Percentiles rank a stretch among this genome's conserved stretches.
These are phyloP conservation scores for Tylopilus intermedius DNA, from an alignment of 768 basidiomycete genomes.

Conservation along the genomic window DNA sequence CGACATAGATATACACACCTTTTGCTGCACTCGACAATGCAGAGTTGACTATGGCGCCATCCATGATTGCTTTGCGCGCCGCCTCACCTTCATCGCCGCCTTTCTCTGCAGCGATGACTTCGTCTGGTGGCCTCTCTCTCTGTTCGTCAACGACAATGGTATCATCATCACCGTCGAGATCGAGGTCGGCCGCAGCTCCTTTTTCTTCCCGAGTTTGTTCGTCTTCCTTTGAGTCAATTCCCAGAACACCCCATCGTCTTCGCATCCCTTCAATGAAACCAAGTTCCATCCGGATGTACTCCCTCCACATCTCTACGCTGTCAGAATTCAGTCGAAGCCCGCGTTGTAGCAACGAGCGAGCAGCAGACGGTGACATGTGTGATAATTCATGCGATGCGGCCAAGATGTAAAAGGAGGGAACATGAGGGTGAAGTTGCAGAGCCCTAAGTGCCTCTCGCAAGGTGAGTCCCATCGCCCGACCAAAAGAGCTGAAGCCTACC, in stretches of 20 bases:
- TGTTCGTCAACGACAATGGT: constrained; percentile 20
- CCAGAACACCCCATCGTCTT: constrained; percentile 75
- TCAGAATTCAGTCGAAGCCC: constrained; percentile 75
- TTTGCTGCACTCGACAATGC: constrained; percentile 71
- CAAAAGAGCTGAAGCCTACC: constrained; percentile 40
- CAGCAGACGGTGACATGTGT: constrained; percentile 67
- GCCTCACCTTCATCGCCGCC: constrained; percentile 45
- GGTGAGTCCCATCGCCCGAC: constrained; percentile 4
- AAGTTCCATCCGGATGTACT: constrained; percentile 88
- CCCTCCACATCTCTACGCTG: constrained; percentile 76
- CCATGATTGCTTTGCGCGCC: constrained; percentile 64
- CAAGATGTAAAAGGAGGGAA: constrained; percentile 73
- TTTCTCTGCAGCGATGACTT: constrained; percentile 30
- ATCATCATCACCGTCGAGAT: constrained; percentile 13
- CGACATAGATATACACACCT: constrained; percentile 42
- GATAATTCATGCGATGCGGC: constrained; percentile 80
- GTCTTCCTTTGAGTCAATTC: constrained; percentile 39
- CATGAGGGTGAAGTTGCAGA: constrained; percentile 79
- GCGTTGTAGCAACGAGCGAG: constrained; percentile 78
- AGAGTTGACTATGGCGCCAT: constrained; percentile 73
- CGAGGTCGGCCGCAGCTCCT: constrained; percentile 25
- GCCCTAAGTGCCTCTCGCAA: constrained; percentile 47
- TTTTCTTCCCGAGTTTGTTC: constrained; percentile 12
- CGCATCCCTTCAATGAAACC: constrained; percentile 78
- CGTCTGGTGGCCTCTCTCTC: constrained; percentile 22